Conservation (phyloP, 2,329 filamentous ascomycete genomes). For the Magnaporthales sp. region DNA sequence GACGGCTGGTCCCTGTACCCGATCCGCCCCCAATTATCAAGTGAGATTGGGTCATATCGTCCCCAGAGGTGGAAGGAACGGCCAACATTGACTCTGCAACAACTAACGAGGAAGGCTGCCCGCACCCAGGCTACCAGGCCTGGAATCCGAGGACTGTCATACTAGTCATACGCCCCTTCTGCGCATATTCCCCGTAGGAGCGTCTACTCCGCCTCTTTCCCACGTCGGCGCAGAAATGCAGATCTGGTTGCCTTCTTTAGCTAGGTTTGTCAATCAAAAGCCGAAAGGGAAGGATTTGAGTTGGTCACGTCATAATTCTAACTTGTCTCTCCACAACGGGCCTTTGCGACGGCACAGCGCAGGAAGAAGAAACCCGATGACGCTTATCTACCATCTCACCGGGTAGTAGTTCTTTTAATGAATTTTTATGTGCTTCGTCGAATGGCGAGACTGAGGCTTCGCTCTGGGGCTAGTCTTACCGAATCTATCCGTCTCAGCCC, state of each 20-base stretch:
- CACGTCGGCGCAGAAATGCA: background rate
- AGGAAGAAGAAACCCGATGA: background rate
- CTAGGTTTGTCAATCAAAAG: background rate
- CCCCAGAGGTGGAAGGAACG: too few relatives aligned
- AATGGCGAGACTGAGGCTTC: background rate
- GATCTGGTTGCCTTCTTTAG: background rate
- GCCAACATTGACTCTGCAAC: too few relatives aligned
- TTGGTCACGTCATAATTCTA: background rate
- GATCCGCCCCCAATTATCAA: background rate
- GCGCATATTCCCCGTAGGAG: too few relatives aligned
- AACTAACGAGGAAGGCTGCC: too few relatives aligned
- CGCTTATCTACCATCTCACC: too few relatives aligned
- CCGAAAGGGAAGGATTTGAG: background rate
- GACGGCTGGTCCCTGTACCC: background rate
- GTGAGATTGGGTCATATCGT: background rate
- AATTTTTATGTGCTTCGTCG: background rate
- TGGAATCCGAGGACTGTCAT: too few relatives aligned
- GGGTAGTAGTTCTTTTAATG: too few relatives aligned
- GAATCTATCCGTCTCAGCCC: background rate
- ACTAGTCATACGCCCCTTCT: too few relatives aligned
- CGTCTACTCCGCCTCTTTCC: background rate
- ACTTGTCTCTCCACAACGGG: background rate
- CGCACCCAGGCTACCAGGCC: too few relatives aligned
- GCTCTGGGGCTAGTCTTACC: background rate
- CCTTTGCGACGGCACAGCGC: background rate